Conservation (phyloP, 1,139 yeast genomes). For the Saccharomyces pastorianus region DNA sequence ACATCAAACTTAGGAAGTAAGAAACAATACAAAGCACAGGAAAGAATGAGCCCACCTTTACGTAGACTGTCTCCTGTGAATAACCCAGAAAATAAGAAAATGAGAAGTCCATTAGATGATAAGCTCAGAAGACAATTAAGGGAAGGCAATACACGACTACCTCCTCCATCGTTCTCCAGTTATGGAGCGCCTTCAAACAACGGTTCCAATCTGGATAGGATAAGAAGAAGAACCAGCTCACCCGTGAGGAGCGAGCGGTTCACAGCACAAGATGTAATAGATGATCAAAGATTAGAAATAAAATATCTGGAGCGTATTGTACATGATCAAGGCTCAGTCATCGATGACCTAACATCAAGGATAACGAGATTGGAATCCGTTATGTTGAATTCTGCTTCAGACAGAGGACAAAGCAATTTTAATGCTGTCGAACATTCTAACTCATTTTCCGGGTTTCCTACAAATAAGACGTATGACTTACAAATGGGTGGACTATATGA, state of each 20-base stretch:
- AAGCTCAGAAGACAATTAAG: slow-evolving; percentile 6
- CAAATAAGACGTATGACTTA: neutral
- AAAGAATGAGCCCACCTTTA: neutral
- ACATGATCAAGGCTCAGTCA: neutral
- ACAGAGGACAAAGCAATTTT: neutral
- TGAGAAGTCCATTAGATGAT: slow-evolving; percentile 2
- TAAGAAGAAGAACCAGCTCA: neutral
- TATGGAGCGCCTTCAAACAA: neutral
- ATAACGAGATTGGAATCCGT: neutral
- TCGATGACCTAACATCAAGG: neutral
- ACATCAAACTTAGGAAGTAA: neutral
- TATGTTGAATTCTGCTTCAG: neutral
- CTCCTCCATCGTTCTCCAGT: neutral
- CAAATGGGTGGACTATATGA: neutral
- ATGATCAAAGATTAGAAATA: neutral
- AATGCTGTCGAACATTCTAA: neutral
- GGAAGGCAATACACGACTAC: neutral
- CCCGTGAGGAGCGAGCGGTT: neutral
- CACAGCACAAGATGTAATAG: neutral
- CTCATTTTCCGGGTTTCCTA: neutral
- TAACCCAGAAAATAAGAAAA: neutral
- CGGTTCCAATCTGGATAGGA: neutral
- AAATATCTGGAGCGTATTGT: neutral
- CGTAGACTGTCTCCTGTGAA: neutral
- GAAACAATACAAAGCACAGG: neutral